phyloP scores from a whole-genome alignment of 805 yeast genomes.

The Kazachstania africana region DNA sequence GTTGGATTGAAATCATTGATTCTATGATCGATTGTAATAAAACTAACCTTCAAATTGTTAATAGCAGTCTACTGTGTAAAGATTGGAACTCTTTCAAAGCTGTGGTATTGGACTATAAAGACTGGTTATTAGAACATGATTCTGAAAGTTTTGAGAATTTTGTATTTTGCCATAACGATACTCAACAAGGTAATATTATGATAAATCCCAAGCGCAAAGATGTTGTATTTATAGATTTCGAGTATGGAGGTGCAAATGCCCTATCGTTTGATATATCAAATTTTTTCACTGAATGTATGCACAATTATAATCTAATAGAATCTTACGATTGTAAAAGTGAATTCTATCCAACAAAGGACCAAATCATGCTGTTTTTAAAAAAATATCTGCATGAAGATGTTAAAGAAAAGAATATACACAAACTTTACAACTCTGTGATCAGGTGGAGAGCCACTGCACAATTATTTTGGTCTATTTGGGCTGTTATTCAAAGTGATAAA shows the following conservation, averaged over 20 bases:
- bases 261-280: constrained; percentile 82
- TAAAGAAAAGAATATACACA: constrained; percentile 27
- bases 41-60: constrained; percentile 11
- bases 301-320: constrained; percentile 54
- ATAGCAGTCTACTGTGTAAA: constrained; percentile 28
- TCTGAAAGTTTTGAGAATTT: constrained; percentile 16
- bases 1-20: constrained; percentile 47
- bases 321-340: constrained; percentile 35
- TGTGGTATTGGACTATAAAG: constrained; percentile 37
- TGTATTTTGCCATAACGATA: constrained; percentile 85
- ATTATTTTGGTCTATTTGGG: constrained; percentile 83
- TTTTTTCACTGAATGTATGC: constrained; percentile 93
- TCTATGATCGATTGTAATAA: constrained; percentile 21
- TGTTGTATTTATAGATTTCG: constrained; percentile 86
- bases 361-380: constrained; percentile 53
- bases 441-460: constrained; percentile 72
- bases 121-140: constrained; percentile 37
- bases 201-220: constrained; percentile 32
- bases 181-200: constrained; percentile 85
- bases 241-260: constrained; percentile 76
- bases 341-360: constrained; percentile 53
- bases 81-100: constrained; percentile 37
- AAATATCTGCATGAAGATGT: constrained; percentile 41
- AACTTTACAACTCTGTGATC: constrained; percentile 47
- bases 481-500: constrained; percentile 59